Conservation (phyloP, 2,329 filamentous ascomycete species). For the Fusarium coicis region DNA sequence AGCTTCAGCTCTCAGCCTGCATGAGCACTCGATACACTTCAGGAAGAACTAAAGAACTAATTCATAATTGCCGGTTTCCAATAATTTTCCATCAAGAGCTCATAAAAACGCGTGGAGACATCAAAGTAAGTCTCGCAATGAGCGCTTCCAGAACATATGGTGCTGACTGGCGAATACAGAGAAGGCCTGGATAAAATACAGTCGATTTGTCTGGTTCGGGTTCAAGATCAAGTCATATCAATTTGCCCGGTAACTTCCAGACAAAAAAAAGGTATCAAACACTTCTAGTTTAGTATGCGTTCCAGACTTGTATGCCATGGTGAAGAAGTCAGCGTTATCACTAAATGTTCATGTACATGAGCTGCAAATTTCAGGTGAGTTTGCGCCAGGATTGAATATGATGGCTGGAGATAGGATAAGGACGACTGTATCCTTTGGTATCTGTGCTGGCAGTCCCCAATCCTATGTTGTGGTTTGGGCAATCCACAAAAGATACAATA, state of each 20-base stretch:
- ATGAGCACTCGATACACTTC: neutral
- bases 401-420: neutral
- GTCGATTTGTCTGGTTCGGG: rapidly evolving
- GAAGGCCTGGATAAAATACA: no score
- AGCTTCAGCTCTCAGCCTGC: neutral
- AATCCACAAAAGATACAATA: no score
- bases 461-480: neutral
- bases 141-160: no score
- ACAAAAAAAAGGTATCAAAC: rapidly evolving
- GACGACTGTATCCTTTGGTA: no score
- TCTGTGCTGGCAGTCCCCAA: rapidly evolving
- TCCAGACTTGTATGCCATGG: neutral
- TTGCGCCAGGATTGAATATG: neutral
- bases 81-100: rapidly evolving
- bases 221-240: no score
- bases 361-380: neutral
- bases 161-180: no score
- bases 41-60: rapidly evolving
- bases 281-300: neutral
- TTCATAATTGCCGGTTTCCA: no score
- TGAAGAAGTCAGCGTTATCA: neutral
- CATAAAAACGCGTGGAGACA: no score
- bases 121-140: no score
- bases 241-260: rapidly evolving
- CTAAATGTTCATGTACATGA: neutral